These are phyloP conservation scores for Eleusine indica DNA, from an alignment of 176 grass and related monocot genomes.

Conservation along the genomic window DNA sequence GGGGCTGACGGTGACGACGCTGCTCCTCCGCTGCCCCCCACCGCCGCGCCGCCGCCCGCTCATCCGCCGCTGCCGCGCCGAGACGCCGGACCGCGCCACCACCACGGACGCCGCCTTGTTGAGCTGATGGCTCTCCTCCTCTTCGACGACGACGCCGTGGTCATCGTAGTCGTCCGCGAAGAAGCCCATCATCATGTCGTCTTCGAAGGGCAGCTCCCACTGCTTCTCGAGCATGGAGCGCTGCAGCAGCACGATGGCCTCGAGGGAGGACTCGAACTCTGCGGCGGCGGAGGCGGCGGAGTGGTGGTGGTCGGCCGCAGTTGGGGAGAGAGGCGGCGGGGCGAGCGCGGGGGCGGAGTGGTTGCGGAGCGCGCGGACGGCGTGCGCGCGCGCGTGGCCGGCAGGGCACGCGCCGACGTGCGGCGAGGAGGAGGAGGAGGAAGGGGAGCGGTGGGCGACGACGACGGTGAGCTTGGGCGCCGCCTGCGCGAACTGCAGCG, in stretches of 20 bases:
- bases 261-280: conserved; percentile 64
- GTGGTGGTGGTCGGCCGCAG: not conserved
- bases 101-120: conserved; percentile 17
- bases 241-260: conserved; percentile 77
- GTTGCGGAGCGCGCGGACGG: conserved; percentile 76
- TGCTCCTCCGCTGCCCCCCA: not conserved
- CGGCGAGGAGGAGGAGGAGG: conserved; percentile 47
- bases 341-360: conserved; percentile 39
- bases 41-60: conserved; percentile 36
- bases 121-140: not conserved
- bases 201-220: conserved; percentile 87
- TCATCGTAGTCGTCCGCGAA: conserved; percentile 15
- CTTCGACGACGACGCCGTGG: not conserved
- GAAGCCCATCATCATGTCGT: conserved; percentile 38
- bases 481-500: conserved; percentile 39
- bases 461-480: conserved; percentile 59
- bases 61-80: conserved; percentile 76
- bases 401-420: conserved; percentile 11
- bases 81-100: conserved; percentile 63
- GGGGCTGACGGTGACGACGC: conserved; percentile 60
- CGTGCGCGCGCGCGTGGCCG: conserved; percentile 49
- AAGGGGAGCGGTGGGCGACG: conserved; percentile 41
- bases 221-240: conserved; percentile 98
- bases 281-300: not conserved
- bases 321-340: not conserved